Conservation (phyloP, 2,329 filamentous ascomycete species). For the Beauveria asiatica region DNA sequence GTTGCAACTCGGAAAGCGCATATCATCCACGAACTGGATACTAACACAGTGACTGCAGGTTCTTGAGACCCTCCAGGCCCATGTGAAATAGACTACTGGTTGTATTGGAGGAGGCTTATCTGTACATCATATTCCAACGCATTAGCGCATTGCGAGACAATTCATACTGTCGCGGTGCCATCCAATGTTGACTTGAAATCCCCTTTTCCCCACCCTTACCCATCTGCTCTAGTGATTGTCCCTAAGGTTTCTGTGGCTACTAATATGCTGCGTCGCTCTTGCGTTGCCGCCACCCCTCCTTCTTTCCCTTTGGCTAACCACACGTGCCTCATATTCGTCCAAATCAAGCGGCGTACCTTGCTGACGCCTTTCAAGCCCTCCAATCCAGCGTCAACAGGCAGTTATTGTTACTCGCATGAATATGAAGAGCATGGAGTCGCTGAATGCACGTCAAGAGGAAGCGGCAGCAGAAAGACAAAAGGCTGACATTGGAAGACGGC, state of each 20-base stretch:
- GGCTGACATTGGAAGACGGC: not conserved
- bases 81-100: constrained; percentile 64
- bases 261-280: not conserved
- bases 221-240: not conserved
- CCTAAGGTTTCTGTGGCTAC: not conserved
- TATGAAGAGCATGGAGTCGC: not conserved
- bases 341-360: not conserved
- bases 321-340: not conserved
- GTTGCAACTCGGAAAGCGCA: not conserved
- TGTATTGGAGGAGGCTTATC: constrained; percentile 32
- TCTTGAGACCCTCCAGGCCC: constrained; percentile 73
- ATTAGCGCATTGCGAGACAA: constrained; percentile 29
- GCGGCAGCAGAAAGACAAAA: not conserved
- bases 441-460: not conserved
- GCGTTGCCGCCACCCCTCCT: not conserved
- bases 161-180: constrained; percentile 26
- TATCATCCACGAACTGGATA: not conserved
- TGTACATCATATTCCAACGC: constrained; percentile 35
- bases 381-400: not conserved
- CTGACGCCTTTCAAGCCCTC: not conserved
- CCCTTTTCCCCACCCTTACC: constrained; percentile 1
- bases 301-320: not conserved
- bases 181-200: constrained; percentile 11
- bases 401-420: not conserved
- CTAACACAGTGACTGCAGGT: constrained; percentile 48